Conservation (phyloP, 139 green algal species). For the Picochlorum sp. region DNA sequence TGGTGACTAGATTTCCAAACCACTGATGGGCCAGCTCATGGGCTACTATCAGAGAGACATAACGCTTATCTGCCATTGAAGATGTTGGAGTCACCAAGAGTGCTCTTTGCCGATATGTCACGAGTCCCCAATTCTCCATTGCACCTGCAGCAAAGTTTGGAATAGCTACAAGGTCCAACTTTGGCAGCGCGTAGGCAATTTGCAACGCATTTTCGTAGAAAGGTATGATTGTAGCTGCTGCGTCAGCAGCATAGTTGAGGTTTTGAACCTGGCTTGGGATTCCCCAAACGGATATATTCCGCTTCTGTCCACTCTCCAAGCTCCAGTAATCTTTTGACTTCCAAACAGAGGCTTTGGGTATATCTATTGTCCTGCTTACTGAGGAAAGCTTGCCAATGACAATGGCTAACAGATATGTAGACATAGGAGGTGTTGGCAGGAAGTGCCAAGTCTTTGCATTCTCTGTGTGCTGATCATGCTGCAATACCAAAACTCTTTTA, state of each 20-base stretch:
- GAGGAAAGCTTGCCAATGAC: background rate
- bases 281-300: conserved; percentile 44
- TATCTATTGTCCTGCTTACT: background rate
- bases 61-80: conserved; percentile 10
- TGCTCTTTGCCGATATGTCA: conserved; percentile 59
- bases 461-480: background rate
- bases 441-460: conserved; percentile 24
- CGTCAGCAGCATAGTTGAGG: conserved; percentile 18
- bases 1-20: conserved; percentile 83
- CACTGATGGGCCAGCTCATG: conserved; percentile 79
- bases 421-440: conserved; percentile 57
- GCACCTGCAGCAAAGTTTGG: conserved; percentile 81
- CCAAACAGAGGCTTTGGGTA: background rate
- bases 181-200: conserved; percentile 59
- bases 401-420: conserved; percentile 64
- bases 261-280: conserved; percentile 34
- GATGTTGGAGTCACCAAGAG: conserved; percentile 48
- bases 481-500: no score
- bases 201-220: conserved; percentile 33
- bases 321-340: background rate
- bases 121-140: conserved; percentile 95
- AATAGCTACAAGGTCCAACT: conserved; percentile 83
- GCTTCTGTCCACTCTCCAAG: background rate
- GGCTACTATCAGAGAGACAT: conserved; percentile 53
- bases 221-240: conserved; percentile 22